Evolutionary conservation across 2,329 filamentous ascomycete species (phyloP).

Genomic region (Clarireedia homoeocarpa): DNA sequence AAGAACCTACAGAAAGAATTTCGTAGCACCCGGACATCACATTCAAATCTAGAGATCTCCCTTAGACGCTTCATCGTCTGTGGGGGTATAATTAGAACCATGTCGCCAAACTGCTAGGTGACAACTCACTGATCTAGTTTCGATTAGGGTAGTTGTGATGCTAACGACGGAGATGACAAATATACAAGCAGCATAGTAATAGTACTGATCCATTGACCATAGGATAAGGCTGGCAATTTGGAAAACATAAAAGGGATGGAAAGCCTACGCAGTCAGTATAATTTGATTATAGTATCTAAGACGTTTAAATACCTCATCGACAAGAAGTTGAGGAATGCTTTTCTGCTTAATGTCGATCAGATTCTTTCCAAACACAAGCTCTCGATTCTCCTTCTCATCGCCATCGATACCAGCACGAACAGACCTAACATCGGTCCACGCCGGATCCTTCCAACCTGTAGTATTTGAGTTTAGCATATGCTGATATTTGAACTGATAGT

Average conservation of each 20-base stretch:
- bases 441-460: conserved; percentile 74
- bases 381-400: conserved; percentile 77
- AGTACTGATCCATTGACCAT: conserved; percentile 95
- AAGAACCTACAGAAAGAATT: conserved; percentile 75
- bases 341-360: conserved; percentile 92
- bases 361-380: conserved; percentile 83
- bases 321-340: conserved; percentile 68
- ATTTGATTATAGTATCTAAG: background rate
- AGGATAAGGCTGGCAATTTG: conserved; percentile 89
- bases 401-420: conserved; percentile 76
- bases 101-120: conserved; percentile 12
- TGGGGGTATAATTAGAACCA: background rate
- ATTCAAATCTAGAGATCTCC: conserved; percentile 91
- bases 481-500: background rate
- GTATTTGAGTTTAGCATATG: background rate
- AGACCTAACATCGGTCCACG: conserved; percentile 70
- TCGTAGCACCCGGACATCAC: conserved; percentile 84
- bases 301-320: conserved; percentile 63
- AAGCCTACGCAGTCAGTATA: conserved; percentile 59
- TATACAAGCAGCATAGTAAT: conserved; percentile 94
- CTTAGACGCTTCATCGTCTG: conserved; percentile 82
- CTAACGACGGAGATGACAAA: conserved; percentile 91
- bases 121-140: conserved; percentile 67
- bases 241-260: conserved; percentile 98
- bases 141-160: conserved; percentile 80